Base-by-base conservation (phyloP, 352 stramenopile species). In the Pythium vanterpoolii region DNA sequence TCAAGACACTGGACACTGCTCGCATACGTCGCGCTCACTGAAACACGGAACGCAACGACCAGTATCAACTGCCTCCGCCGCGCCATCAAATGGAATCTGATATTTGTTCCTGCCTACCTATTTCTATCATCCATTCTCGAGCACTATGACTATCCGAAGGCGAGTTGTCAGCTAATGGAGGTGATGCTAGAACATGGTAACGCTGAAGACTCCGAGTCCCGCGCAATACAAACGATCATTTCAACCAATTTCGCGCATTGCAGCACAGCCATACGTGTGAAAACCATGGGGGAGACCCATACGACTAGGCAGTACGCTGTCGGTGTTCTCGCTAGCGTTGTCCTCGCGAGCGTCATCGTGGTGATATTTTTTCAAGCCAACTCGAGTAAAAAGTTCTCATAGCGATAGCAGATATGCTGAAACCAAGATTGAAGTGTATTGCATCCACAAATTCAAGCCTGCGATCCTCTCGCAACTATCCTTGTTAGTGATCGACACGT, bases 181-280 rank as follows among this genome's bases (percentile, higher is more conserved):
- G 47, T 56, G 33, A 62, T 75, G 60, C 36, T 75, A 14, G 59
- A 62, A 44, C 49, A 57, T 40, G 51, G 56, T 18, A 63, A 72
- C 14, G 39, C 57, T n/a, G 6, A 21, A 3, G 58, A 66, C 13
- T 62, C 61, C 31, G 34, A 44, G 6, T n/a, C 54, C 8, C 27
- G 24, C 4, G 59, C 61, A 36, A 63, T 64, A 45, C 54, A 44
- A n/a, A 33, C n/a, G 10, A 39, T 67, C 14, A 27, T 69, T 42
- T 62, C 60, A n/a, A 36, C 36, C 18, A 21, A 70, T 44, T 75
- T 75, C 18, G n/a, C 64, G 6, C 68, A 72, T 44, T 72, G 68
- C 47, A 72, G 60, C 51, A 28, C 55, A 16, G 40, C 68, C 28
- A 38, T n/a, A n/a, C n/a, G n/a, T n/a, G n/a, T n/a, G n/a, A n/a